Percentiles rank a stretch among this genome's conserved stretches.
Evolutionary conservation across 768 basidiomycete genomes (phyloP).

Genomic region (Postia placenta): DNA sequence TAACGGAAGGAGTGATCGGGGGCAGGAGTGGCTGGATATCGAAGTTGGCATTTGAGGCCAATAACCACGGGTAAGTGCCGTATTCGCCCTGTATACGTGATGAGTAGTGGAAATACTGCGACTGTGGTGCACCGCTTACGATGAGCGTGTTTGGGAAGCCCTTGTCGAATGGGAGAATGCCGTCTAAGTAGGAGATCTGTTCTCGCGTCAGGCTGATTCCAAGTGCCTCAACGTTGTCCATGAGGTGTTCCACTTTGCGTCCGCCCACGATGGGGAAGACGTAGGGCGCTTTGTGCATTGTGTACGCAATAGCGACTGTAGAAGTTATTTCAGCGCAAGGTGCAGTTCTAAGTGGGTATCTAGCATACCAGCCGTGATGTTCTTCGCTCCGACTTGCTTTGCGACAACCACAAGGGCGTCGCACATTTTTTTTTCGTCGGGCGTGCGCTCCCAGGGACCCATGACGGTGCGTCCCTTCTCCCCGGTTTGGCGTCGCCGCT

Average conservation of each 20-base stretch:
- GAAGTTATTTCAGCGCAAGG: neutral
- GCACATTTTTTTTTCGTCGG: conserved; percentile 36
- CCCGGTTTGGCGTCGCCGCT: conserved; percentile 16
- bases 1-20: neutral
- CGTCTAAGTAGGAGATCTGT: conserved; percentile 42
- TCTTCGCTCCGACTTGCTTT: conserved; percentile 40
- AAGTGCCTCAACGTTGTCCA: conserved; percentile 45
- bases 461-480: conserved; percentile 27
- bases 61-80: conserved; percentile 10
- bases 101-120: neutral
- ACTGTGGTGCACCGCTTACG: conserved; percentile 19
- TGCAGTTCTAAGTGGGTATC: neutral
- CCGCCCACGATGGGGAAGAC: conserved; percentile 35
- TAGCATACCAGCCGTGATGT: conserved; percentile 38
- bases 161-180: conserved; percentile 35
- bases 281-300: conserved; percentile 21
- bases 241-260: conserved; percentile 47
- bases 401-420: conserved; percentile 45
- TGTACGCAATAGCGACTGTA: conserved; percentile 38
- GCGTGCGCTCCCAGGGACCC: conserved; percentile 38
- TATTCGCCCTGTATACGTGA: conserved; percentile 13
- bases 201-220: conserved; percentile 37
- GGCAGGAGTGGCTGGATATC: conserved; percentile 8
- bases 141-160: conserved; percentile 36
- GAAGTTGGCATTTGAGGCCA: conserved; percentile 15